A percentile compares a stretch with the other conserved stretches of the same genome.
Evolutionary conservation across 805 yeast genomes (phyloP).

Genomic region (Suhomyces xylopsoci): DNA sequence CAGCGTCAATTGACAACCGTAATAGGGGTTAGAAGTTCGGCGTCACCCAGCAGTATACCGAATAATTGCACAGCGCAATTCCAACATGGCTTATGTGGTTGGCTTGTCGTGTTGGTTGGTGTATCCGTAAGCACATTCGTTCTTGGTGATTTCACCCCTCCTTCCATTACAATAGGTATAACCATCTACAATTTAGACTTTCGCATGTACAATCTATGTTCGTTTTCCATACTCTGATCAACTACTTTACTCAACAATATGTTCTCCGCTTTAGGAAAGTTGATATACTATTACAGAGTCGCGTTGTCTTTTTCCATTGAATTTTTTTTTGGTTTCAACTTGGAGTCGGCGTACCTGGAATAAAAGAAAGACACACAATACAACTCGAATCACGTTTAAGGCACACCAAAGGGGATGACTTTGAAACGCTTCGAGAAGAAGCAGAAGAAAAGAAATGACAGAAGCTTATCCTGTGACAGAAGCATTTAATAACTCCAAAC

Average conservation of each 20-base stretch:
- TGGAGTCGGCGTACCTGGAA: neutral
- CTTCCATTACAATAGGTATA: neutral
- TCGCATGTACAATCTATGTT: neutral
- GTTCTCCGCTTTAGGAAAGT: slow-evolving; percentile 1
- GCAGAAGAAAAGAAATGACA: neutral
- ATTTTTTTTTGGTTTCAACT: neutral
- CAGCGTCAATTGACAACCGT: neutral
- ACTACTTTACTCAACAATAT: neutral
- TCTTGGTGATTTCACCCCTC: neutral
- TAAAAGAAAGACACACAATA: neutral
- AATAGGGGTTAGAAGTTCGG: neutral
- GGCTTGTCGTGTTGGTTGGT: neutral
- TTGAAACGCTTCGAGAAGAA: neutral
- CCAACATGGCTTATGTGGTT: neutral
- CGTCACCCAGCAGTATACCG: neutral
- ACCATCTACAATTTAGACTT: neutral
- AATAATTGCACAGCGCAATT: neutral
- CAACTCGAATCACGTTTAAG: neutral
- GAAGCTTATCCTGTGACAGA: neutral
- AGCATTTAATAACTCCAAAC: neutral
- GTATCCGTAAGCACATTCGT: neutral
- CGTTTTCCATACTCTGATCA: neutral
- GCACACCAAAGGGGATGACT: neutral
- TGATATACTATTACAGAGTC: slow-evolving; percentile 2
- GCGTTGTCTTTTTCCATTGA: neutral